These are phyloP conservation scores for Neofusicoccum kwambonambiense DNA, from an alignment of 2,329 filamentous ascomycete species.

Conservation along the genomic window DNA sequence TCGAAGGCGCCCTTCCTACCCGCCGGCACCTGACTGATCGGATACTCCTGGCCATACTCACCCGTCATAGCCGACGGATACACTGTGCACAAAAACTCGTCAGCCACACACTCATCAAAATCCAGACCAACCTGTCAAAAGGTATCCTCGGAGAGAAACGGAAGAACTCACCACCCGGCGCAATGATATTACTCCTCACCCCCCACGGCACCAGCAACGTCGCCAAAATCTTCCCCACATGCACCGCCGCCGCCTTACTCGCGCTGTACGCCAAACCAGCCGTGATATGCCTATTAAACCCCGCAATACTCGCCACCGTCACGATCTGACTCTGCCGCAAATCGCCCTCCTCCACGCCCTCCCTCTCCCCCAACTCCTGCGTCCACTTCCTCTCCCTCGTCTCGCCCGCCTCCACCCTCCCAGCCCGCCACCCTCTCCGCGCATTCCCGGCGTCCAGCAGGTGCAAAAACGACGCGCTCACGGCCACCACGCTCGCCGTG, in stretches of 20 bases:
- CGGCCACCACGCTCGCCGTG: constrained; percentile 44
- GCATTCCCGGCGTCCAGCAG: constrained; percentile 47
- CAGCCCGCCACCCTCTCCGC: constrained; percentile 39
- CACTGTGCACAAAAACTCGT: neutral
- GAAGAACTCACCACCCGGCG: constrained; percentile 33
- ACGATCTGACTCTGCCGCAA: constrained; percentile 48
- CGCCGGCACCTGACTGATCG: constrained; percentile 37
- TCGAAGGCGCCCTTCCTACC: constrained; percentile 42
- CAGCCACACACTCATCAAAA: too few species aligned
- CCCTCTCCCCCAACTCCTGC: neutral
- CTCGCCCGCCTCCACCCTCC: constrained; percentile 28
- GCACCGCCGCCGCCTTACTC: constrained; percentile 43
- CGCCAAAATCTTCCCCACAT: constrained; percentile 43
- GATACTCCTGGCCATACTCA: constrained; percentile 28
- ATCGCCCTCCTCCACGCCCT: constrained; percentile 31
- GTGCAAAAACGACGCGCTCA: constrained; percentile 46
- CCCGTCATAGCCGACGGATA: constrained; percentile 49
- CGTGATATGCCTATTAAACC: constrained; percentile 38
- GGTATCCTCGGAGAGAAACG: too few species aligned
- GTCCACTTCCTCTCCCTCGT: constrained; percentile 26
- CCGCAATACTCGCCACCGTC: constrained; percentile 43
- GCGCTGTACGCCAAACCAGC: constrained; percentile 46
- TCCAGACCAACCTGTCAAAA: too few species aligned
- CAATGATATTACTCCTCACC: constrained; percentile 48
- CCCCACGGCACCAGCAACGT: constrained; percentile 44